Percentiles rank a stretch among this genome's conserved stretches.
Evolutionary conservation across 805 yeast species (phyloP).

Genomic region (Yarrowia sp.): DNA sequence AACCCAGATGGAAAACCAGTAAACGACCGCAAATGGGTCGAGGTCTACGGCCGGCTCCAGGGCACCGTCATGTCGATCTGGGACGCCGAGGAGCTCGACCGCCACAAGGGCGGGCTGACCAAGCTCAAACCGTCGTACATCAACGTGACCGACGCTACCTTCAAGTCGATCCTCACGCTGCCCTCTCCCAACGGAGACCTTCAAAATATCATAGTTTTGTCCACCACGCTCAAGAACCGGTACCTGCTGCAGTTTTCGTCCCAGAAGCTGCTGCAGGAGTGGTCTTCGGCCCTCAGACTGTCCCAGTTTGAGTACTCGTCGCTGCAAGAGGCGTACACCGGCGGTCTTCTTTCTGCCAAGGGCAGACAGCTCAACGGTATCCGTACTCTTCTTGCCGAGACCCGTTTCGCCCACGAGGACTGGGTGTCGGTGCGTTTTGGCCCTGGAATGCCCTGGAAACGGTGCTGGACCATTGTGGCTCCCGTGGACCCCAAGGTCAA

Average conservation of each 20-base stretch:
- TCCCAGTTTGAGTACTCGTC: constrained; percentile 80
- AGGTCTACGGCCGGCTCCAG: constrained; percentile 87
- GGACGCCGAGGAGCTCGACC: constrained; percentile 66
- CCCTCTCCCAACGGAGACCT: constrained; percentile 72
- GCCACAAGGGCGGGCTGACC: constrained; percentile 61
- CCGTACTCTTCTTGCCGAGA: constrained; percentile 80
- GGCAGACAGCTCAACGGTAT: constrained; percentile 90
- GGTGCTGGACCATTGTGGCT: constrained; percentile 88
- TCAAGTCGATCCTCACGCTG: constrained; percentile 71
- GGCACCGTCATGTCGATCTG: constrained; percentile 94
- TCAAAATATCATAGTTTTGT: constrained; percentile 81
- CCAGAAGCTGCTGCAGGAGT: constrained; percentile 65
- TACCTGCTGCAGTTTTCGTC: constrained; percentile 80
- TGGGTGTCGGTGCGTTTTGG: constrained; percentile 97
- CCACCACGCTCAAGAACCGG: constrained; percentile 91
- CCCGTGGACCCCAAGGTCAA: constrained; percentile 55
- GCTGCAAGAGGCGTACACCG: constrained; percentile 95
- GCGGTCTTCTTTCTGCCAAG: constrained; percentile 88
- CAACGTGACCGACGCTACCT: constrained; percentile 88
- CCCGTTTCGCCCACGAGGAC: constrained; percentile 86
- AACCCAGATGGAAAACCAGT: constrained; percentile 79
- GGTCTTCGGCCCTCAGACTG: constrained; percentile 86
- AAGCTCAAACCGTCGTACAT: constrained; percentile 79
- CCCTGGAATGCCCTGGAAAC: constrained; percentile 96
- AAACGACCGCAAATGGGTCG: constrained; percentile 79